A percentile compares a stretch with the other conserved stretches of the same genome.
Evolutionary conservation across 257 asterid genomes (phyloP).

Genomic region (Pogostemon cablin): DNA sequence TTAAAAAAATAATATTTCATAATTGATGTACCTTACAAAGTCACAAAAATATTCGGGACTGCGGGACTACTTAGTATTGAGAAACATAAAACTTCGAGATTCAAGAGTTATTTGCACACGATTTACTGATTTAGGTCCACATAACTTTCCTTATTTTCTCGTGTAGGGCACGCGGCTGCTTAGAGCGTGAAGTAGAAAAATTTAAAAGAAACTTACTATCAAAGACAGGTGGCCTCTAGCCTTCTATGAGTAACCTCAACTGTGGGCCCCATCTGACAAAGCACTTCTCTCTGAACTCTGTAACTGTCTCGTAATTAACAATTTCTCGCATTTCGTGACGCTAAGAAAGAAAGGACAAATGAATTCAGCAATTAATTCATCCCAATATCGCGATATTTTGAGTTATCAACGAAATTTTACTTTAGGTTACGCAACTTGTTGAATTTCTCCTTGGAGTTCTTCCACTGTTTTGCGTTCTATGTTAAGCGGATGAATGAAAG

Average conservation of each 20-base stretch:
- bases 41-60: no score
- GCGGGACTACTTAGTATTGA: no score
- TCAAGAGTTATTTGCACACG: no score
- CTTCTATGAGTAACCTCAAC: slow-evolving; percentile 16
- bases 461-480: not conserved
- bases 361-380: not conserved
- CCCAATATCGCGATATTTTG: slow-evolving; percentile 16
- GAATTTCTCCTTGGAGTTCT: not conserved
- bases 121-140: no score
- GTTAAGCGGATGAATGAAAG: not conserved
- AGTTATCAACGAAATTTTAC: slow-evolving; percentile 5
- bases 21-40: no score
- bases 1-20: no score
- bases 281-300: slow-evolving; percentile 39
- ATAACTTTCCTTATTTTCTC: no score
- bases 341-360: not conserved
- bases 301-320: slow-evolving; percentile 34
- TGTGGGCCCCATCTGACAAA: slow-evolving; percentile 41
- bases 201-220: no score
- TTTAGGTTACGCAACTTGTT: slow-evolving; percentile 16
- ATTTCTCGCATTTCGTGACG: slow-evolving; percentile 35
- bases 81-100: no score
- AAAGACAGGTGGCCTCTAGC: slow-evolving; percentile 37
- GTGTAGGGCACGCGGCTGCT: not conserved
- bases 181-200: not conserved